These are phyloP conservation scores for Coccomyxa sp. DNA, from an alignment of 139 green algal genomes.

Conservation along the genomic window DNA sequence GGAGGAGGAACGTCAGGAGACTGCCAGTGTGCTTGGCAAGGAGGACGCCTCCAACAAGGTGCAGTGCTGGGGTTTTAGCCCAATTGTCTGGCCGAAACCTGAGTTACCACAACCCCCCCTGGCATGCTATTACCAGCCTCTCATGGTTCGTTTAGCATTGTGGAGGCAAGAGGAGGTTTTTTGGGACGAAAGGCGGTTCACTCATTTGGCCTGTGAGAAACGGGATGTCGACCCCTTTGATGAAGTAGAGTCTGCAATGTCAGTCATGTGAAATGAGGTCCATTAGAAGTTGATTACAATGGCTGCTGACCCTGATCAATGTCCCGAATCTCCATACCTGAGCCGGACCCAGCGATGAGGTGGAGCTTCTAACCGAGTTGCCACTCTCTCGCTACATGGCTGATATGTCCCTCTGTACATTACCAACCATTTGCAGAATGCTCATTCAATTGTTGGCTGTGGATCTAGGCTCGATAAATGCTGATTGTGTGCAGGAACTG, in stretches of 20 bases:
- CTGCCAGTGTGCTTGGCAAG: slow-evolving; percentile 33
- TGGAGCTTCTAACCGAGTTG: not conserved
- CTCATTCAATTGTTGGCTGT: not conserved
- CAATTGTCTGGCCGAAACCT: not conserved
- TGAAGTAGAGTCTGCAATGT: too few relatives aligned
- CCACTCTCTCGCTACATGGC: not conserved
- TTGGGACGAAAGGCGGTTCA: too few relatives aligned
- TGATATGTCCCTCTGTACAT: too few relatives aligned
- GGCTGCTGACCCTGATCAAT: too few relatives aligned
- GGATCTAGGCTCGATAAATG: not conserved
- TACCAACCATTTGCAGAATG: too few relatives aligned
- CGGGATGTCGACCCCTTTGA: too few relatives aligned
- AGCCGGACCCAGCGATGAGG: not conserved
- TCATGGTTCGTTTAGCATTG: not conserved
- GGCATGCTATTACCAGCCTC: not conserved
- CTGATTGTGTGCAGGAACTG: slow-evolving; percentile 8
- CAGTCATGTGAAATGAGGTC: too few relatives aligned
- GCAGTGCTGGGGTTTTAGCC: not conserved
- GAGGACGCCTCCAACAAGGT: slow-evolving; percentile 48
- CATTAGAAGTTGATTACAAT: too few relatives aligned
- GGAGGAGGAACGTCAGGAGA: slow-evolving; percentile 77
- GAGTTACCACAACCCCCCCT: not conserved
- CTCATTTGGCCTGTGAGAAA: too few relatives aligned
- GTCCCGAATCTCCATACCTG: not conserved
- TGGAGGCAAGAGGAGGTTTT: too few relatives aligned